Conservation (phyloP, 352 stramenopile genomes). For the Globisporangium camurandrum region DNA sequence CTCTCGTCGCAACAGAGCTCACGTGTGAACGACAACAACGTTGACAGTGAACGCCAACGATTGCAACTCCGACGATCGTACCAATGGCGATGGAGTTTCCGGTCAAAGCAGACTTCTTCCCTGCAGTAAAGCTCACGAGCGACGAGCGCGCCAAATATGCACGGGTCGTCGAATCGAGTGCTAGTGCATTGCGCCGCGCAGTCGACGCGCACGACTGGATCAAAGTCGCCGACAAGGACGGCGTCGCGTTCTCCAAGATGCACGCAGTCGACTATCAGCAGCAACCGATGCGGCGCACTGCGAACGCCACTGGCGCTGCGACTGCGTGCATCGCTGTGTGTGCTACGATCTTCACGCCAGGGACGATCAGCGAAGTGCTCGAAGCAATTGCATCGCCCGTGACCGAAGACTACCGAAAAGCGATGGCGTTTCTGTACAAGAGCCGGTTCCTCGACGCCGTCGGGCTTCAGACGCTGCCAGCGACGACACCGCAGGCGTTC, state of each 20-base stretch:
- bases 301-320: constrained; percentile 13
- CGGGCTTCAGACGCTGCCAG: constrained; percentile 42
- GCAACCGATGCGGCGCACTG: constrained; percentile 4
- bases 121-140: constrained; percentile 33
- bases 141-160: constrained; percentile 44
- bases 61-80: neutral
- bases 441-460: constrained; percentile 52
- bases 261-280: constrained; percentile 36
- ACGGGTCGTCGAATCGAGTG: constrained; percentile 28
- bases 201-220: constrained; percentile 55
- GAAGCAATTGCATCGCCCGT: constrained; percentile 50
- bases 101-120: constrained; percentile 65
- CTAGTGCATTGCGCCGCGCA: constrained; percentile 28
- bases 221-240: constrained; percentile 41
- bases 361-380: constrained; percentile 59
- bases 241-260: constrained; percentile 53
- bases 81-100: constrained; percentile 53
- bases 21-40: too few relatives aligned
- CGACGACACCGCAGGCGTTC: constrained; percentile 30
- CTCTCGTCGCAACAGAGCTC: too few relatives aligned
- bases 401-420: constrained; percentile 57
- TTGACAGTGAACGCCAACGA: too few relatives aligned
- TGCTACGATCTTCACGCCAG: constrained; percentile 39
- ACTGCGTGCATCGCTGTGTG: constrained; percentile 56
- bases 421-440: constrained; percentile 61